Base-by-base conservation (phyloP, 345 rosid genomes). In the Aquilaria sinensis region DNA sequence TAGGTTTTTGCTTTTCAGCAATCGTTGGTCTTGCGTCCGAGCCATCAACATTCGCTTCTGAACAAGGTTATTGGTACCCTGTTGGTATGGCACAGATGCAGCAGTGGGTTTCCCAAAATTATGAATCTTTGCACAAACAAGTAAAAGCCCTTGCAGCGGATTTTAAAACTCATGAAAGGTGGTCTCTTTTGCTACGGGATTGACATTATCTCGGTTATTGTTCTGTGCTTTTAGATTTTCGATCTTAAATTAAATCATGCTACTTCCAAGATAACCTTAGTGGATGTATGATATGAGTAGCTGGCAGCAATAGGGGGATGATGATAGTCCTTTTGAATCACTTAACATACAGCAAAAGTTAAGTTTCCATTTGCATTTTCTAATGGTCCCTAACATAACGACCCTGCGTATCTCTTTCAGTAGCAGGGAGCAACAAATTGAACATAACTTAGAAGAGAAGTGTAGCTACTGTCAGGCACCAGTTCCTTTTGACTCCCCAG, bases 1-100 rank as follows among this genome's bases (percentile, higher is more conserved):
- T 90, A 67, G 73, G 81, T 67, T 70, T 86, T 65, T 77, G 81
- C 65, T 76, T 88, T 66, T 74, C 83, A 60, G 80, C 96, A 61
- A 72, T 72, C 62, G 59, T 72, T 31, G 69, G 34, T 29, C 32
- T 53, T 15, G 53, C 66, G 48, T 72, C 81, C 33, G 62, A 37
- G 64, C 68, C 65, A 15, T 70, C 65, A 37, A 16, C 74, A 64
- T 46, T 29, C 46, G 34, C 53, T 37, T 56, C 69, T 14, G 59
- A 65, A 57, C 51, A 70, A 62, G 74, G 79, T 51, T 64, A 14
- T 58, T 88, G 90, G 96, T 60, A 47, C 73, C 89, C 97, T 61
- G 57, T 63, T 29, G 96, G 95, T 66, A 55, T 85, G 61, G 80
- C 81, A 60, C 97, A 88, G 71, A 80, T 90, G 88, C 77, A 77